Conservation (phyloP, 371 early-diverging fungal genomes). For the Mucor indicus region DNA sequence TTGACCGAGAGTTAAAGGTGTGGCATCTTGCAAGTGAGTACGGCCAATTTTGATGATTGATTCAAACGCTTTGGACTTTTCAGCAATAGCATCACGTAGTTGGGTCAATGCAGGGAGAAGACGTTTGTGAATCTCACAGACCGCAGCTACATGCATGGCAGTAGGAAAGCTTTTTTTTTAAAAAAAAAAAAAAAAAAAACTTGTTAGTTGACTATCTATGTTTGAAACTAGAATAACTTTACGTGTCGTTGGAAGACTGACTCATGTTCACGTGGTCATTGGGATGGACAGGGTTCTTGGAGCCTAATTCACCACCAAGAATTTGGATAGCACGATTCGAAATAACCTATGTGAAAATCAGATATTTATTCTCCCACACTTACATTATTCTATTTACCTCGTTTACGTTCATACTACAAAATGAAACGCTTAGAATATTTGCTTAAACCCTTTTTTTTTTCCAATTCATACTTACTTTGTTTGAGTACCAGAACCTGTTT, state of each 20-base stretch:
- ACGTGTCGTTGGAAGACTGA: constrained; percentile 89
- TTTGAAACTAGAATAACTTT: constrained; percentile 11
- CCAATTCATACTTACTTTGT: constrained; percentile 64
- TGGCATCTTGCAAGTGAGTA: constrained; percentile 88
- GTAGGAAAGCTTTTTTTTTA: constrained; percentile 68
- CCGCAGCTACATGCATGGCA: constrained; percentile 89
- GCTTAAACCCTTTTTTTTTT: constrained; percentile 14
- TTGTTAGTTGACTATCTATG: no score
- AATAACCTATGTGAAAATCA: constrained; percentile 55
- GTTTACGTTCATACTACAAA: constrained; percentile 74
- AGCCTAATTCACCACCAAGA: constrained; percentile 79
- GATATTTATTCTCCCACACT: background rate
- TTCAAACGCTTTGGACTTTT: constrained; percentile 63
- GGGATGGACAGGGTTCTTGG: constrained; percentile 83
- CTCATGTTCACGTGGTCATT: constrained; percentile 91
- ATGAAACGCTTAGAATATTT: background rate
- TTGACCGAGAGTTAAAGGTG: constrained; percentile 84
- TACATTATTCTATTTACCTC: constrained; percentile 42
- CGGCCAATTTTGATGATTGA: constrained; percentile 89
- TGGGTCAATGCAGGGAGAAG: constrained; percentile 70
- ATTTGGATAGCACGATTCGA: constrained; percentile 90
- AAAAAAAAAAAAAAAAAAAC: no score
- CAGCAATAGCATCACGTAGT: constrained; percentile 64
- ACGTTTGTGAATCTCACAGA: constrained; percentile 63
- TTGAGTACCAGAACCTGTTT: constrained; percentile 91